Conservation (phyloP, 2,329 filamentous ascomycete species). For the Cladosporium phlei region DNA sequence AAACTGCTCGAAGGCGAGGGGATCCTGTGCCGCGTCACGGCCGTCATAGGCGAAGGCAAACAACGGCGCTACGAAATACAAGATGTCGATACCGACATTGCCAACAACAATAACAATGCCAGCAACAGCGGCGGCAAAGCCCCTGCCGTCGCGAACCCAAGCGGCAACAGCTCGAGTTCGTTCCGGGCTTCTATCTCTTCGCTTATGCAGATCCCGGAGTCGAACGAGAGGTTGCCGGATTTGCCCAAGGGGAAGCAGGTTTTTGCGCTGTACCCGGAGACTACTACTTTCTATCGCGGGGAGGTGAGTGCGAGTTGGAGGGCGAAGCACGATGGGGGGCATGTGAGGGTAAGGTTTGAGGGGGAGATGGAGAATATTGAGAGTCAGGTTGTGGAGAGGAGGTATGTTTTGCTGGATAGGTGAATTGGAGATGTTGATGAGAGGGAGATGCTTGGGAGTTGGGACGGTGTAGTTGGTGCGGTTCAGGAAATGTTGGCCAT, state of each 20-base stretch:
- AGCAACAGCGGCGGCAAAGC: slow-evolving; percentile 29
- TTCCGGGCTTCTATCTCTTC: slow-evolving; percentile 45
- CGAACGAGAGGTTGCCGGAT: slow-evolving; percentile 39
- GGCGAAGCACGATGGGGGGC: slow-evolving; percentile 29
- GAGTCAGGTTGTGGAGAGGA: slow-evolving; percentile 46
- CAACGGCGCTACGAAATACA: slow-evolving; percentile 51
- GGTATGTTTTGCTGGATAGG: slow-evolving; percentile 43
- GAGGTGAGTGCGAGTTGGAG: slow-evolving; percentile 44
- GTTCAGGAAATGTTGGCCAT: too few relatives aligned
- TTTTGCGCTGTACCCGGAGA: slow-evolving; percentile 47
- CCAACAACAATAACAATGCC: slow-evolving; percentile 29
- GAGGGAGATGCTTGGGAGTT: neutral
- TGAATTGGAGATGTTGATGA: slow-evolving; percentile 8
- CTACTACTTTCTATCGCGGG: slow-evolving; percentile 51
- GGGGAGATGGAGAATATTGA: slow-evolving; percentile 44
- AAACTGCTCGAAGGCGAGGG: slow-evolving; percentile 44
- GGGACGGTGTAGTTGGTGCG: too few relatives aligned
- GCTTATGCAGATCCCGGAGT: slow-evolving; percentile 41
- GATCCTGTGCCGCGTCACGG: slow-evolving; percentile 48
- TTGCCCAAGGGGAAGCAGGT: slow-evolving; percentile 41
- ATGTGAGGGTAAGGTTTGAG: slow-evolving; percentile 28
- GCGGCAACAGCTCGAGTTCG: neutral
- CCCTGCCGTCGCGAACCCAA: slow-evolving; percentile 24
- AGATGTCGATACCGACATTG: slow-evolving; percentile 38
- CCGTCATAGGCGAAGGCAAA: slow-evolving; percentile 50